These are phyloP conservation scores for Uncinocarpus reesii DNA, from an alignment of 2,329 filamentous ascomycete species.

Conservation along the genomic window DNA sequence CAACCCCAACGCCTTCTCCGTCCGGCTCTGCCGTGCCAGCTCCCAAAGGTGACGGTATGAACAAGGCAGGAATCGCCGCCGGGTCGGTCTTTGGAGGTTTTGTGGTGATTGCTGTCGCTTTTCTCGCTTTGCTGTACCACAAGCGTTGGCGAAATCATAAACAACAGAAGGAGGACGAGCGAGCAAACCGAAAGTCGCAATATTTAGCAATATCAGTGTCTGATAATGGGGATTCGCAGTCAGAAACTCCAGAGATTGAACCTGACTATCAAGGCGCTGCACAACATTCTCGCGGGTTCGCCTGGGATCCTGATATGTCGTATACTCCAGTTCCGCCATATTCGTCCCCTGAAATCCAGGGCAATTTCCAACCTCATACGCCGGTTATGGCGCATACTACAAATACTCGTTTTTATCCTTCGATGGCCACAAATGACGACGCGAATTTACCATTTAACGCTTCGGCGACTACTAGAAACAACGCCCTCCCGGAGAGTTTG, in stretches of 20 bases:
- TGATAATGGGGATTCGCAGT: constrained; percentile 8
- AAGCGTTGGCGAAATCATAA: constrained; percentile 14
- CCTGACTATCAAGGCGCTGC: not conserved
- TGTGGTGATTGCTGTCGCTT: constrained; percentile 14
- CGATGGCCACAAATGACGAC: not conserved
- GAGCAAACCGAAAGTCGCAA: not conserved
- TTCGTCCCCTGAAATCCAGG: not conserved
- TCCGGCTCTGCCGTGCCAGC: constrained; percentile 4
- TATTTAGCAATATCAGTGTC: constrained; percentile 8
- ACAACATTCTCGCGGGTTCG: not conserved
- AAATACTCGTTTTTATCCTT: constrained; percentile 10
- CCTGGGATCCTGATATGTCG: not conserved
- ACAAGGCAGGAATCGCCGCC: constrained; percentile 13
- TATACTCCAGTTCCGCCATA: not conserved
- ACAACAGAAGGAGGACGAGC: constrained; percentile 6
- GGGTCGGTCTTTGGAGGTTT: constrained; percentile 17
- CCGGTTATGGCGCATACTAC: not conserved
- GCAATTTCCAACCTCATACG: not conserved
- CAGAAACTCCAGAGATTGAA: not conserved
- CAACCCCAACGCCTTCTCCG: constrained; percentile 3
- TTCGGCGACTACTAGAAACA: not conserved
- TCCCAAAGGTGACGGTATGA: constrained; percentile 5
- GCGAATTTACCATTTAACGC: not conserved
- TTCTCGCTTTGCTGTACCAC: constrained; percentile 14
- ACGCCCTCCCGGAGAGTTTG: not conserved